phyloP scores from a whole-genome alignment of 2,329 filamentous ascomycete genomes.

The Neonectria hederae region DNA sequence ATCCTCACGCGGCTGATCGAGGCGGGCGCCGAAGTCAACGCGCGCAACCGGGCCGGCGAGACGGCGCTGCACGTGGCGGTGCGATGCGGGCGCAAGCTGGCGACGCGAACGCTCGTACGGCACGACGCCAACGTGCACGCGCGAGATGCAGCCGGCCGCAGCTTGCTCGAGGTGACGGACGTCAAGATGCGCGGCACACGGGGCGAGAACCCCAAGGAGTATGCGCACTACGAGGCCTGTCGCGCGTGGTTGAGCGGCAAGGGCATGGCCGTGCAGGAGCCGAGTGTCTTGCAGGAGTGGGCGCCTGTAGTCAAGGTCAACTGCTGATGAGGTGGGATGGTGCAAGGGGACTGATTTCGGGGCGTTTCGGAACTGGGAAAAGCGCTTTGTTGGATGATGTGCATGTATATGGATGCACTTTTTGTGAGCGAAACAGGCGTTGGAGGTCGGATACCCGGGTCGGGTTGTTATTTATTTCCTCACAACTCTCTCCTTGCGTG shows the following conservation, averaged over 20 bases:
- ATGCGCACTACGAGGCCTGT: conserved; percentile 57
- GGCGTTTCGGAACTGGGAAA: not conserved
- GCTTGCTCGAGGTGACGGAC: conserved; percentile 59
- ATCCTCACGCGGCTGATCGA: conserved; percentile 57
- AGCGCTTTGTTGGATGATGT: not conserved
- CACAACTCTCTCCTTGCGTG: not conserved
- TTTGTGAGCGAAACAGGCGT: not conserved
- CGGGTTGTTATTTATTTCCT: not conserved
- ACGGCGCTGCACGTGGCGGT: conserved; percentile 65
- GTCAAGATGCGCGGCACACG: conserved; percentile 47
- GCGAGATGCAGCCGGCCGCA: conserved; percentile 55
- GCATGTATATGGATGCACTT: not conserved
- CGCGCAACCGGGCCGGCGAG: conserved; percentile 63
- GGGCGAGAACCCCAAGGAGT: conserved; percentile 45
- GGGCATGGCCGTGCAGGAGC: conserved; percentile 49
- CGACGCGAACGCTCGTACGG: conserved; percentile 57
- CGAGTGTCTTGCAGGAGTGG: conserved; percentile 55
- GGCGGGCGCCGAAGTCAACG: conserved; percentile 56
- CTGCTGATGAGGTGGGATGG: not conserved
- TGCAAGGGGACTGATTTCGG: not conserved
- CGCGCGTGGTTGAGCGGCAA: conserved; percentile 56
- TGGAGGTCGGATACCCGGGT: not conserved
- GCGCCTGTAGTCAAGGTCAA: not conserved
- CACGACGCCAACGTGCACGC: conserved; percentile 58
- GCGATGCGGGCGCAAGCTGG: conserved; percentile 62